Percentiles rank a stretch among this genome's conserved stretches.
phyloP scores from a whole-genome alignment of 306 rosid genomes.

The Cucurbita pepo region DNA sequence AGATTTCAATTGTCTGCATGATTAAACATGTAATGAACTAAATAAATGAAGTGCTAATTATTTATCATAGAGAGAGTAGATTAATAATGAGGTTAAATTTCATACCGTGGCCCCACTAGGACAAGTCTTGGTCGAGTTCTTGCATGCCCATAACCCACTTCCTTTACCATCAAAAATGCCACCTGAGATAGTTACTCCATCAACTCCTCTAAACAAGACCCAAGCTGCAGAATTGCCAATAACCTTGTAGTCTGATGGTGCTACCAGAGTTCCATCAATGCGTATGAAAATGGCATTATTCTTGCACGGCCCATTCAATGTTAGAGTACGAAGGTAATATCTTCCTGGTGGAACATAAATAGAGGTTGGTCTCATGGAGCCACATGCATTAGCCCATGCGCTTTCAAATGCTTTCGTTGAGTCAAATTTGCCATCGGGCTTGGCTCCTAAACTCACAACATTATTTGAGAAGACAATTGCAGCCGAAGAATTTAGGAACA shows the following conservation, averaged over 20 bases:
- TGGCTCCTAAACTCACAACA: neutral
- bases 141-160: conserved; percentile 30
- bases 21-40: too few species aligned
- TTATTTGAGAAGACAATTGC: neutral
- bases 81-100: neutral
- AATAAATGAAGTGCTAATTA: too few species aligned
- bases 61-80: too few species aligned
- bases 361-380: conserved; percentile 11
- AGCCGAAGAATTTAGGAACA: neutral
- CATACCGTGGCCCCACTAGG: conserved; percentile 46
- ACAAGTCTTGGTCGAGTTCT: conserved; percentile 26
- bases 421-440: conserved; percentile 15
- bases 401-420: conserved; percentile 14
- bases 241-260: conserved; percentile 13
- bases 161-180: conserved; percentile 42
- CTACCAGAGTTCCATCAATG: neutral
- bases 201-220: conserved; percentile 16
- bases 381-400: conserved; percentile 38
- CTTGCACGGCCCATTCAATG: conserved; percentile 27
- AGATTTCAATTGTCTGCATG: neutral
- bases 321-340: conserved; percentile 13
- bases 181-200: conserved; percentile 26
- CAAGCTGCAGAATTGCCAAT: conserved; percentile 22
- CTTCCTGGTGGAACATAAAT: conserved; percentile 30
- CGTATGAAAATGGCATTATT: conserved; percentile 5